Evolutionary conservation across 176 grass and related monocot species (phyloP).

Genomic region (Oryza punctata): DNA sequence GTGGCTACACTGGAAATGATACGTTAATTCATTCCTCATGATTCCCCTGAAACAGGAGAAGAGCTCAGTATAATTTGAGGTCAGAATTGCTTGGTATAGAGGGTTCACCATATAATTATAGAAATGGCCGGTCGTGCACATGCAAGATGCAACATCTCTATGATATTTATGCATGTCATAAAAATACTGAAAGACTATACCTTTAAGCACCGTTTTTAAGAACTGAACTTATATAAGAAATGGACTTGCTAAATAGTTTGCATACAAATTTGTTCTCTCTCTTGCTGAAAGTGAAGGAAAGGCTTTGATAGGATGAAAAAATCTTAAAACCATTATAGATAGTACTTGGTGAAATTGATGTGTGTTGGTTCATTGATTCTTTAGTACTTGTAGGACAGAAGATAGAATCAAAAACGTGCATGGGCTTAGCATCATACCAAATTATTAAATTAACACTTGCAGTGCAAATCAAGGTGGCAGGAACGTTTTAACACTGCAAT

Average conservation of each 20-base stretch:
- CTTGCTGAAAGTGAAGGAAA: neutral
- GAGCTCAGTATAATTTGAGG: conserved; percentile 1
- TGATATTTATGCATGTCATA: neutral
- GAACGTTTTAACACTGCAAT: too few species aligned
- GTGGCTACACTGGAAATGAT: conserved; percentile 10
- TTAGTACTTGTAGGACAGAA: neutral
- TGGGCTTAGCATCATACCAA: neutral
- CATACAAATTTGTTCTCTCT: neutral
- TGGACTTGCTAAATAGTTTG: neutral
- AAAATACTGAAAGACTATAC: neutral
- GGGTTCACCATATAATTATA: too few species aligned
- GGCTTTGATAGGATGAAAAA: neutral
- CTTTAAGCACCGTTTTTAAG: neutral
- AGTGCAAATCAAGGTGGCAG: neutral
- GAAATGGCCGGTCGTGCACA: neutral
- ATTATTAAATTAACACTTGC: neutral
- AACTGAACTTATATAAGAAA: neutral
- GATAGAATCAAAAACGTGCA: neutral
- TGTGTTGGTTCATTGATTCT: neutral
- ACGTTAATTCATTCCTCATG: conserved; percentile 7
- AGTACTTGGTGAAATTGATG: neutral
- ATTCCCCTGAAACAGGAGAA: conserved; percentile 10
- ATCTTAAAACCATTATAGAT: too few species aligned
- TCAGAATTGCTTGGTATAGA: neutral
- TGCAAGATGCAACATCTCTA: neutral